A percentile compares a stretch with the other conserved stretches of the same genome.
These are phyloP conservation scores for Actinidia arguta DNA, from an alignment of 179 eudicot genomes.

Conservation along the genomic window DNA sequence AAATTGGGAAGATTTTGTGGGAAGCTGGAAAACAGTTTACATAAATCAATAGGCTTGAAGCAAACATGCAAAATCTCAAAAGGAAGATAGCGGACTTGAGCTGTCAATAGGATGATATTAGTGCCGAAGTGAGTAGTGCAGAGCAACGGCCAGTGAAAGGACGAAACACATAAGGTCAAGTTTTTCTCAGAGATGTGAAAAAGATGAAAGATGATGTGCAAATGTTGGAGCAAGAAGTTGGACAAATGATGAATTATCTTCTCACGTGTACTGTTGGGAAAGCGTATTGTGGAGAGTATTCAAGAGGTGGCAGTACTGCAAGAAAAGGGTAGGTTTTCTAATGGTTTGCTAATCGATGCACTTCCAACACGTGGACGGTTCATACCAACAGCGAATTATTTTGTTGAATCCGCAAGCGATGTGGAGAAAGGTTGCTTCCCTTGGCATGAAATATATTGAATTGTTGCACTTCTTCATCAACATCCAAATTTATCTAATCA, in stretches of 20 bases:
- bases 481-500: no score
- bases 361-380: no score
- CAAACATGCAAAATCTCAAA: not conserved
- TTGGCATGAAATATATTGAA: no score
- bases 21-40: no score
- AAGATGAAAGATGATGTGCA: not conserved
- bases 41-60: not conserved
- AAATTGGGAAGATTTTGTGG: no score
- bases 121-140: not conserved
- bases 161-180: not conserved
- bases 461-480: no score
- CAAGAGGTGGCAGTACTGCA: not conserved
- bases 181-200: not conserved
- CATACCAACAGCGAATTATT: no score
- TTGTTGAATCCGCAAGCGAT: no score
- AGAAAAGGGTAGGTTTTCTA: not conserved
- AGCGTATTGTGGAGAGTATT: not conserved
- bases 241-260: not conserved
- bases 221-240: not conserved
- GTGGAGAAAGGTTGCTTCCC: no score
- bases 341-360: not conserved
- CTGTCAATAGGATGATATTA: not conserved
- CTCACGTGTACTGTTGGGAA: not conserved
- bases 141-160: not conserved
- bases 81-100: not conserved